phyloP scores from a whole-genome alignment of 2,329 filamentous ascomycete species.

The Calonectria henricotiae region DNA sequence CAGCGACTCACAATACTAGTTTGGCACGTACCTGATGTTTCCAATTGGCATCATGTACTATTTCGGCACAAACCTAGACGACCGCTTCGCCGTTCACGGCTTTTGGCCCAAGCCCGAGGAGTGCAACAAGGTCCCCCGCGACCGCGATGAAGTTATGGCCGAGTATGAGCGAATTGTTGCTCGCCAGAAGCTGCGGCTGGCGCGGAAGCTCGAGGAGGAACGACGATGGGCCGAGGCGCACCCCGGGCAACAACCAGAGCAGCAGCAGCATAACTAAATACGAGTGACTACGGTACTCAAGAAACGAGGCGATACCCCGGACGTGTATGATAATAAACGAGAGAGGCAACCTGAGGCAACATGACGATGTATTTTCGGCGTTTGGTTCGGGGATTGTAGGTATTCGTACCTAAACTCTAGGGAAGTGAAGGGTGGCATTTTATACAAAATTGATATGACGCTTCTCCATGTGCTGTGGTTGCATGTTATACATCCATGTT shows the following conservation, averaged over 20 bases:
- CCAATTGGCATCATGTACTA: constrained; percentile 99
- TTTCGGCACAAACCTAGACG: constrained; percentile 98
- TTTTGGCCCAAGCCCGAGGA: constrained; percentile 94
- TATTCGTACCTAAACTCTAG: constrained; percentile 43
- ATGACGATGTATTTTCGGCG: constrained; percentile 49
- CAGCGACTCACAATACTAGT: constrained; percentile 69
- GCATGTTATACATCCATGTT: constrained; percentile 67
- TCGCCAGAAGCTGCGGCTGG: constrained; percentile 82
- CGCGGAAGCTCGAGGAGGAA: constrained; percentile 60
- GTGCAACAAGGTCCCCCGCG: constrained; percentile 83
- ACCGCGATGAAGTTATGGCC: constrained; percentile 85
- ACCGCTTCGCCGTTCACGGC: constrained; percentile 87
- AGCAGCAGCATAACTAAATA: constrained; percentile 35
- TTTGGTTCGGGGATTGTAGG: constrained; percentile 46
- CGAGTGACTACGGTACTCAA: constrained; percentile 22
- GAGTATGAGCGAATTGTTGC: constrained; percentile 83
- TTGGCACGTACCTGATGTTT: constrained; percentile 99
- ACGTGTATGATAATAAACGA: constrained; percentile 46
- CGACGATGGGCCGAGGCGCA: constrained; percentile 52
- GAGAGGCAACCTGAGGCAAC: constrained; percentile 29
- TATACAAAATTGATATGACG: constrained; percentile 44
- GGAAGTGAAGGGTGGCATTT: constrained; percentile 39
- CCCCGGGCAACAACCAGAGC: constrained; percentile 47
- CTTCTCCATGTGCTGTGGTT: constrained; percentile 55
- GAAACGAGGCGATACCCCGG: constrained; percentile 31